Percentiles rank a stretch among this genome's conserved stretches.
Conservation (phyloP, 2,329 filamentous ascomycete genomes). For the Penicillium capsulatum region DNA sequence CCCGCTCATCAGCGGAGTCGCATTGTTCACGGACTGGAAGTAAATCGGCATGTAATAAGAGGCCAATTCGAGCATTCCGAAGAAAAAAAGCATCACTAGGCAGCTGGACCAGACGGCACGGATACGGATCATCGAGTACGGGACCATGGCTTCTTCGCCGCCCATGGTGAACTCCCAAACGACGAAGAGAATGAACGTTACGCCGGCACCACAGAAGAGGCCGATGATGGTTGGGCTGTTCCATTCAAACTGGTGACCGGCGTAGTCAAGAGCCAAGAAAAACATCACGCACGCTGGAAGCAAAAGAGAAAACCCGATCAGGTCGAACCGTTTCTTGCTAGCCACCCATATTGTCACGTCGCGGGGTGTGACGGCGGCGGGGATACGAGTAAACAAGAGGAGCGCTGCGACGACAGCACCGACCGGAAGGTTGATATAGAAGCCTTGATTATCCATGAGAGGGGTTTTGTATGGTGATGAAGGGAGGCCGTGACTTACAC, state of each 20-base stretch:
- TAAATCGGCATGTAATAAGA: conserved; percentile 48
- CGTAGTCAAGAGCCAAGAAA: conserved; percentile 47
- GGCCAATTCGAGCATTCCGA: conserved; percentile 23
- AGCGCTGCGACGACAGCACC: conserved; percentile 31
- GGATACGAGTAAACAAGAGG: conserved; percentile 19
- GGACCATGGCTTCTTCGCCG: conserved; percentile 43
- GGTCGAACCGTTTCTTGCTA: conserved; percentile 11
- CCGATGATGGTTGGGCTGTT: conserved; percentile 41
- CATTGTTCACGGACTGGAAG: conserved; percentile 42
- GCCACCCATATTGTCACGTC: conserved; percentile 1
- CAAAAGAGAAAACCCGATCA: conserved; percentile 16
- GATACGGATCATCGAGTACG: conserved; percentile 34
- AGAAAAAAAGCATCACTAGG: conserved; percentile 1
- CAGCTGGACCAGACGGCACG: conserved; percentile 29
- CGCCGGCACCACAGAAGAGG: conserved; percentile 40
- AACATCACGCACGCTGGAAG: conserved; percentile 37
- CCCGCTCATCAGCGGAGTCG: conserved; percentile 20
- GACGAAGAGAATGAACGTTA: conserved; percentile 36
- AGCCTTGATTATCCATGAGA: conserved; percentile 19
- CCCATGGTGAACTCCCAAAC: conserved; percentile 36
- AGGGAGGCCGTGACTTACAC: conserved; percentile 1
- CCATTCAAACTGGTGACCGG: conserved; percentile 39
- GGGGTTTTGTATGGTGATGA: too few species aligned
- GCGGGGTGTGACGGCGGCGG: conserved; percentile 3
- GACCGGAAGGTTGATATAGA: conserved; percentile 41